These are phyloP conservation scores for Alternaria novae-zelandiae DNA, from an alignment of 2,329 filamentous ascomycete species.

Conservation along the genomic window DNA sequence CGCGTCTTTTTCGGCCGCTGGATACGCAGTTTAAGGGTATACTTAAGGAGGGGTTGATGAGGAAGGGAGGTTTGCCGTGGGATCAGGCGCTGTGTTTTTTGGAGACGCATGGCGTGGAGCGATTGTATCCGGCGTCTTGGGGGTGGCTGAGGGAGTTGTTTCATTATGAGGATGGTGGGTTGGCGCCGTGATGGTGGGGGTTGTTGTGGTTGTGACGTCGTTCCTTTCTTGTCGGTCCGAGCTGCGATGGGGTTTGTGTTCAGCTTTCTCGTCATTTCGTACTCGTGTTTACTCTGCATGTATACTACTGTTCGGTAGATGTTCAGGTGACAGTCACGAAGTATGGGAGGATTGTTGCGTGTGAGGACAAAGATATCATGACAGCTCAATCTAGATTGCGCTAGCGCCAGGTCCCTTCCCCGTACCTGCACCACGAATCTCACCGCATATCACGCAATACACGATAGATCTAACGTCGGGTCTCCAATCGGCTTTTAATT, in stretches of 20 bases:
- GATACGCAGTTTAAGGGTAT: not conserved
- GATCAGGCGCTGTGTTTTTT: not conserved
- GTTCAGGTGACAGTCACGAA: not conserved
- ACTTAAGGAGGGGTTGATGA: not conserved
- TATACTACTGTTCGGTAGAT: not conserved
- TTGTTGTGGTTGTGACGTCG: not conserved
- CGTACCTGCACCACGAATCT: not conserved
- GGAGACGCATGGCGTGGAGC: not conserved
- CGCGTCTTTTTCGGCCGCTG: not conserved
- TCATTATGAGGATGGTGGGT: not conserved
- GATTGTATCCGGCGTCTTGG: not conserved
- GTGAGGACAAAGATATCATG: not conserved
- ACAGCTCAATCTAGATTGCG: not conserved
- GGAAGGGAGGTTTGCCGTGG: not conserved
- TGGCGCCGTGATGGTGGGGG: not conserved
- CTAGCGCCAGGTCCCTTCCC: not conserved
- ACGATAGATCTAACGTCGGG: not conserved
- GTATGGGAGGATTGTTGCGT: not conserved
- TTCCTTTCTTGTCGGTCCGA: not conserved
- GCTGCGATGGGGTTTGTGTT: not conserved
- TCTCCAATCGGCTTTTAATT: not conserved
- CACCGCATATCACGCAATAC: not conserved
- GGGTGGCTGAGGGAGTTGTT: not conserved
- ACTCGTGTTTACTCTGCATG: rapidly evolving
- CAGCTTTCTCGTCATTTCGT: not conserved